Base-by-base conservation (phyloP, 2,329 filamentous ascomycete species). In the Huntiella savannae region DNA sequence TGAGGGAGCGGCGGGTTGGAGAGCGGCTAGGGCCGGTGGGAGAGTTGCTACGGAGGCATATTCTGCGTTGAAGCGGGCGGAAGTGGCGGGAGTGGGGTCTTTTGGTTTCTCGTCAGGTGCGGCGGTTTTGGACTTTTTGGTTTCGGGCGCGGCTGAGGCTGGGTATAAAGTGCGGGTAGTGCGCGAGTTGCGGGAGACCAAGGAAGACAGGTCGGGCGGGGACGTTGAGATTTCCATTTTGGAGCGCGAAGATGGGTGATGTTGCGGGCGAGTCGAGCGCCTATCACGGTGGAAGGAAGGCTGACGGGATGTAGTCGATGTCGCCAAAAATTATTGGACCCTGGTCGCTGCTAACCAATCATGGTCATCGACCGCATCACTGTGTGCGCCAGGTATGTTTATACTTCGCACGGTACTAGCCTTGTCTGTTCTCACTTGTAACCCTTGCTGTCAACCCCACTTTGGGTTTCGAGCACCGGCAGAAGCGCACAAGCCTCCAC, bases 31-130 rank as follows among this genome's bases (percentile, higher is more conserved):
- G 1, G 75, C 75, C 16, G 79, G 74, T 4, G 87, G 87, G 3
- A 95, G 70, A 51, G 81, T 79, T 58, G 77, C 75, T 16, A 91
- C 79, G 56, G 78, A 68, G 54, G 77, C 73, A 61, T 94, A 95
- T 64, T 95, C 86, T 56, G 67, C 68, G 45, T 70, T 69, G 57
- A 82, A 75, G 41, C 79, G 73, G 46, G 55, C 57, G 54, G 62
- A 61, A 52, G 60, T 52, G 46, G 57, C 51, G 22, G 22, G 22
- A 28, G 22, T 28, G 43, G 58, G 53, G 40, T 17, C 33, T 10
- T 8, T 33, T 12, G 34, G 16, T 15, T 35, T 17, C 15, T 32
- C 22, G 40, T 34, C 17, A n/a, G 41, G 8, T 8, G 33, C 10
- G 34, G 35, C 13, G 13, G 15, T 13, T 33, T 43, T 41, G 10